phyloP scores from a whole-genome alignment of 2,329 filamentous ascomycete genomes.

The Ceratocystis smalleyi region DNA sequence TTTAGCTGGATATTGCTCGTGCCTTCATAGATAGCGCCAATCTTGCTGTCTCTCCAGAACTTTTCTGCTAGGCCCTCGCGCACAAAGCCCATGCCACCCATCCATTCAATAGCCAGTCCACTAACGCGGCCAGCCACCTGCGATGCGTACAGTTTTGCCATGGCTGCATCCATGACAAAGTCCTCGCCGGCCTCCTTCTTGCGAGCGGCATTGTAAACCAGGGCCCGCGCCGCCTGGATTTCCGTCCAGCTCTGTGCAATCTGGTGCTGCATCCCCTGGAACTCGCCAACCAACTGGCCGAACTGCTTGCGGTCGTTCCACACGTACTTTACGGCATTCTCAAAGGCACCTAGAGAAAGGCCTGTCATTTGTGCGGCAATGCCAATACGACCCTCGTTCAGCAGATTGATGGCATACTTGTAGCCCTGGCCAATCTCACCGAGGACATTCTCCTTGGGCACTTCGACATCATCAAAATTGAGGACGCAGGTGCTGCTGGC shows the following conservation, averaged over 20 bases:
- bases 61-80: conserved; percentile 94
- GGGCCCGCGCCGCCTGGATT: conserved; percentile 74
- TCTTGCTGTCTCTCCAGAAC: conserved; percentile 96
- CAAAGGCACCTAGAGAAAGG: conserved; percentile 81
- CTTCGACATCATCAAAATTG: conserved; percentile 90
- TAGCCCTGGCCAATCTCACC: conserved; percentile 85
- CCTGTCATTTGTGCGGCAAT: conserved; percentile 99
- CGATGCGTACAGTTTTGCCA: conserved; percentile 91
- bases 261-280: conserved; percentile 99
- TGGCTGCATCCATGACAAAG: conserved; percentile 89
- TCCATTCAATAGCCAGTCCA: conserved; percentile 87
- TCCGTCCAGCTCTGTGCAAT: conserved; percentile 91
- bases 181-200: conserved; percentile 97
- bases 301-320: conserved; percentile 99
- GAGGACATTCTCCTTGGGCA: conserved; percentile 76
- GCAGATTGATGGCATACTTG: conserved; percentile 86
- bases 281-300: conserved; percentile 80
- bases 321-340: conserved; percentile 86
- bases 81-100: conserved; percentile 99
- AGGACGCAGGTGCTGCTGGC: conserved; percentile 93
- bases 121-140: conserved; percentile 83
- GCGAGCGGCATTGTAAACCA: conserved; percentile 89
- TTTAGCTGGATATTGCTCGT: conserved; percentile 62
- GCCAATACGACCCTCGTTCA: conserved; percentile 95
- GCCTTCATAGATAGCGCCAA: conserved; percentile 93